phyloP scores from a whole-genome alignment of 2,329 filamentous ascomycete species.

The Phyllosticta citriasiana region DNA sequence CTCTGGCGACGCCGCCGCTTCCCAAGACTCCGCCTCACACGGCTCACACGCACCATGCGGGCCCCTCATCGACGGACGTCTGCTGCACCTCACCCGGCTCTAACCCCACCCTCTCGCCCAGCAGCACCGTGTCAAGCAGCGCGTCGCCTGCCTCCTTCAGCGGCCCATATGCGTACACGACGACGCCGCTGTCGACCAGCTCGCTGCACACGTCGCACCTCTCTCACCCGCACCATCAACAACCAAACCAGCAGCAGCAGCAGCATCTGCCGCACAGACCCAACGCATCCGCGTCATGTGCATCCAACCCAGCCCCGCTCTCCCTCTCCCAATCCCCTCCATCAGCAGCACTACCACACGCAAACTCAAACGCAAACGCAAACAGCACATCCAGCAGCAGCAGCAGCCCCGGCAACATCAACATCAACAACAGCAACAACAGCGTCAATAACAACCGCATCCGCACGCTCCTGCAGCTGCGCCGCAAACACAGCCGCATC shows the following conservation, averaged over 20 bases:
- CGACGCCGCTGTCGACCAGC: not conserved
- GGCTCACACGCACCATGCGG: not conserved
- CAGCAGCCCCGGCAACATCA: too few species aligned
- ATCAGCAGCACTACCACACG: not conserved
- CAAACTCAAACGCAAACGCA: too few species aligned
- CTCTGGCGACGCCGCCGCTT: slow-evolving; percentile 1
- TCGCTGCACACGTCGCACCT: not conserved
- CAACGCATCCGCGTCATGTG: too few species aligned
- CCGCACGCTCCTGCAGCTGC: slow-evolving; percentile 21
- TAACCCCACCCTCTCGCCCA: slow-evolving; percentile 20
- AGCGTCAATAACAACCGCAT: slow-evolving; percentile 15
- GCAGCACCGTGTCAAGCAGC: slow-evolving; percentile 14
- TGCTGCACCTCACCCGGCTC: slow-evolving; percentile 13
- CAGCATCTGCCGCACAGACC: not conserved
- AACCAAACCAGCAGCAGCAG: too few species aligned
- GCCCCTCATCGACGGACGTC: not conserved
- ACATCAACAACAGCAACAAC: too few species aligned
- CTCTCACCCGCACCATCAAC: too few species aligned
- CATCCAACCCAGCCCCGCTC: too few species aligned
- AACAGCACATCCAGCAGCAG: too few species aligned
- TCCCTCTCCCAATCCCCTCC: slow-evolving; percentile 6
- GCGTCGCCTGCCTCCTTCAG: slow-evolving; percentile 19
- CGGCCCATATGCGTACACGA: not conserved
- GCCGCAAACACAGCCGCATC: slow-evolving; percentile 22
- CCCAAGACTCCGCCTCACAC: slow-evolving; percentile 16